Percentiles rank a stretch among this genome's conserved stretches.
Evolutionary conservation across 2,329 filamentous ascomycete species (phyloP).

Genomic region (Leptosphaerulina australis): DNA sequence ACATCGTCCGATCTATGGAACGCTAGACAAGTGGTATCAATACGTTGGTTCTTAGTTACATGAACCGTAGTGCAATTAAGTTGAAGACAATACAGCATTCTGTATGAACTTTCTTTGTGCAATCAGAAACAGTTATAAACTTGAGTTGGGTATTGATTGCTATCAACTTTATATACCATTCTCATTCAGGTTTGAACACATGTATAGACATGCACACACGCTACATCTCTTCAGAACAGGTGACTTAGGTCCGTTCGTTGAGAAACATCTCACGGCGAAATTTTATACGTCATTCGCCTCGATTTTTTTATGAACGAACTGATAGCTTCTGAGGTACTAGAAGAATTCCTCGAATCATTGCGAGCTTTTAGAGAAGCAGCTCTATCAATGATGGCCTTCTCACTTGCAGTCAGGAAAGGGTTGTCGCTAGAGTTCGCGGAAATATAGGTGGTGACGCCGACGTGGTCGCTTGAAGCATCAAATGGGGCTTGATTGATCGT

Average conservation of each 20-base stretch:
- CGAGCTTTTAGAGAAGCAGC: not conserved
- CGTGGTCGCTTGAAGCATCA: not conserved
- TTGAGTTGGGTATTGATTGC: not conserved
- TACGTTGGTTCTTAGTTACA: not conserved
- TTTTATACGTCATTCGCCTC: slow-evolving; percentile 15
- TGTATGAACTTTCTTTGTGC: too few relatives aligned
- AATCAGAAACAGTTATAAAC: not conserved
- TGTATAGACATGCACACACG: not conserved
- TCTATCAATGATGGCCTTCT: slow-evolving; percentile 9
- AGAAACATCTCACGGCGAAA: slow-evolving; percentile 12
- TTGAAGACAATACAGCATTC: too few relatives aligned
- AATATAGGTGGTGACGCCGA: slow-evolving; percentile 4
- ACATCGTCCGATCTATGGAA: slow-evolving; percentile 3
- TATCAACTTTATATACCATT: not conserved
- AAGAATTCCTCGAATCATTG: not conserved
- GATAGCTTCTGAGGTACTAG: slow-evolving; percentile 4
- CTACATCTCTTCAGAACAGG: too few relatives aligned
- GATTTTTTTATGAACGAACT: slow-evolving; percentile 12
- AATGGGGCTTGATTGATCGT: not conserved
- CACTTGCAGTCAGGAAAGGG: slow-evolving; percentile 15
- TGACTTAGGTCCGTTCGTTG: not conserved
- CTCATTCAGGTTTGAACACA: too few relatives aligned
- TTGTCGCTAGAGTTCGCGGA: slow-evolving; percentile 2
- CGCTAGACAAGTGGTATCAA: not conserved
- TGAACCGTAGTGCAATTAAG: too few relatives aligned